Base-by-base conservation (phyloP, 176 grass and related monocot genomes). In the Alloteropsis semialata region DNA sequence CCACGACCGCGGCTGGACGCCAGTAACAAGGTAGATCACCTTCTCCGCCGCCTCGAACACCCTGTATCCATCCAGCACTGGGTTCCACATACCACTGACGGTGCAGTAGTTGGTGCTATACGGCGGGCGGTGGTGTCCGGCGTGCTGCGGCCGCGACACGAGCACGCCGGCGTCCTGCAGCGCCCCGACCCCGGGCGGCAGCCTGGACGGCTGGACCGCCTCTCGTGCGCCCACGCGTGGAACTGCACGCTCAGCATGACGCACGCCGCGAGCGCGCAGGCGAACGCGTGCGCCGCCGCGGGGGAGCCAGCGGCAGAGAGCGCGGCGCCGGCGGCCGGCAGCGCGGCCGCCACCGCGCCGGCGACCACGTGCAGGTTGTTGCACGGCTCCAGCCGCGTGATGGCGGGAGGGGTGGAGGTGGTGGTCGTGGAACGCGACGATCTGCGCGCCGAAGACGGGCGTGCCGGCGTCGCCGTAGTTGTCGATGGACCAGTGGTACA, bases 401-500 rank as follows among this genome's bases (percentile, higher is more conserved):
- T 92, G 55, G 87, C 88, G n/a, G 64, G 67, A 68, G 0, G 94
- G 94, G 82, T 83, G 70, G 18, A 74, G 70, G 79, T 97, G 94
- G 86, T 97, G 91, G 25, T 90, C 89, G 65, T 85, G 94, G 87
- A 94, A 97, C 28, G 89, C 89, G 17, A 78, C 79, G 65, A 97
- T 90, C 85, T 97, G 94, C 33, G 82, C 24, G 24, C 94, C 89
- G 51, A 97, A 49, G 3, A 97, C 25, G 3, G 94, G 87, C 9
- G 89, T 97, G 24, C 59, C 55, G 15, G 79, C 36, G 85, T 77
- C 75, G 30, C 89, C 94, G 84, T 97, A 94, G 87, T 94, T 97
- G 91, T 97, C 91, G 77, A 97, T 72, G 51, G 69, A 63, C 94
- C 94, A 97, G 90, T 97, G 94, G 66, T 94, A 97, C 58, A 92